Conservation (phyloP, 306 rosid species). For the Citrullus colocynthis region DNA sequence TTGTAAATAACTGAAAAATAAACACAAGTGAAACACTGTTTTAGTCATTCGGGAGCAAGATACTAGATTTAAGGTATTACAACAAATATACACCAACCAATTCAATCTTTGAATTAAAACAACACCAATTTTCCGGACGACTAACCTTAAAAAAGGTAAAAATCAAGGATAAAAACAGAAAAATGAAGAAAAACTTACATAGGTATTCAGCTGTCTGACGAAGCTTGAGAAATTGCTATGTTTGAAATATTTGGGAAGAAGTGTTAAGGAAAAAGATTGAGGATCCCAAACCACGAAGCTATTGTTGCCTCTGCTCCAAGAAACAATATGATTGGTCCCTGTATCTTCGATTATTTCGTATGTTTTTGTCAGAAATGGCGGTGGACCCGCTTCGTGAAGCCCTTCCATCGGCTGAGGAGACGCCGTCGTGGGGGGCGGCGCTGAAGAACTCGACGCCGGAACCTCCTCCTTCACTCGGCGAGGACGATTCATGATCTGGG, state of each 20-base stretch:
- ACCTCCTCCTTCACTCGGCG: constrained; percentile 33
- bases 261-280: constrained; percentile 40
- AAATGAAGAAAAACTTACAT: constrained; percentile 29
- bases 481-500: constrained; percentile 25
- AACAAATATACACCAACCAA: too few relatives aligned
- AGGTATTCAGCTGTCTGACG: constrained; percentile 86
- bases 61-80: too few relatives aligned
- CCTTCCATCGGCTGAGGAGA: constrained; percentile 54
- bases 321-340: constrained; percentile 44
- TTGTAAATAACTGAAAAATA: too few relatives aligned
- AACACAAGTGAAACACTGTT: too few relatives aligned
- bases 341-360: constrained; percentile 74
- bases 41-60: too few relatives aligned
- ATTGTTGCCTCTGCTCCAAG: constrained; percentile 72
- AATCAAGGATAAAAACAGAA: too few relatives aligned
- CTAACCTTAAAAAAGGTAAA: too few relatives aligned
- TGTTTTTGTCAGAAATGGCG: constrained; percentile 81
- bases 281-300: constrained; percentile 88
- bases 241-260: constrained; percentile 83
- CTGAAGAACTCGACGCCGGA: constrained; percentile 18
- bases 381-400: constrained; percentile 56
- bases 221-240: constrained; percentile 93
- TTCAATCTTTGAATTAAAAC: too few relatives aligned
- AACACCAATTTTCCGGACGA: too few relatives aligned
- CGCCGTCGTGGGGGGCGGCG: background rate